Conservation (phyloP, 2,329 filamentous ascomycete species). For the Penicillium sp. region DNA sequence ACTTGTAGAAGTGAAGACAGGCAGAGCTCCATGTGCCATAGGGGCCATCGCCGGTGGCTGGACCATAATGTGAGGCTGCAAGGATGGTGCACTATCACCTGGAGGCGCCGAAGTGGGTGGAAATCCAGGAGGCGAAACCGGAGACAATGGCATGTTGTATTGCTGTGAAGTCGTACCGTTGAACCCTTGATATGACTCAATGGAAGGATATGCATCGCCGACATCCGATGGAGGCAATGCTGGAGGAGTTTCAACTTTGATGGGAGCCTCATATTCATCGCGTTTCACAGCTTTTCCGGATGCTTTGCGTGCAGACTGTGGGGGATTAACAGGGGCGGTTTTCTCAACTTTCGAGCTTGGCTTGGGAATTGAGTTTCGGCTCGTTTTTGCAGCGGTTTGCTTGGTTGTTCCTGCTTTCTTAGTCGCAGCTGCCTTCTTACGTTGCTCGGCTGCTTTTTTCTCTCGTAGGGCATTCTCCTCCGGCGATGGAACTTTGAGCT, state of each 20-base stretch:
- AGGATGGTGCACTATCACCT: not conserved
- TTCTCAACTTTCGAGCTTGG: not conserved
- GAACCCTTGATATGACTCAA: slow-evolving; percentile 1
- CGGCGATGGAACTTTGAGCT: slow-evolving; percentile 54
- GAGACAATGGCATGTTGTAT: slow-evolving; percentile 5
- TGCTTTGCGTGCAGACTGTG: not conserved
- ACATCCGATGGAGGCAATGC: not conserved
- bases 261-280: slow-evolving; percentile 1
- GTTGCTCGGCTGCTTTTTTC: slow-evolving; percentile 40
- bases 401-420: slow-evolving; percentile 31
- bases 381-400: slow-evolving; percentile 10
- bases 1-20: slow-evolving; percentile 46
- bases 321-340: not conserved
- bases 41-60: slow-evolving; percentile 24
- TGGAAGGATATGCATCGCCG: not conserved
- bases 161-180: not conserved
- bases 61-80: slow-evolving; percentile 20
- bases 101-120: slow-evolving; percentile 22
- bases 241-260: slow-evolving; percentile 3
- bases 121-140: slow-evolving; percentile 4
- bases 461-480: slow-evolving; percentile 56
- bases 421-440: slow-evolving; percentile 31
- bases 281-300: not conserved
- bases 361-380: not conserved
- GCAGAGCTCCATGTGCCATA: slow-evolving; percentile 34